These are phyloP conservation scores for Fonsecaea pugnacius DNA, from an alignment of 2,329 filamentous ascomycete species.

Conservation along the genomic window DNA sequence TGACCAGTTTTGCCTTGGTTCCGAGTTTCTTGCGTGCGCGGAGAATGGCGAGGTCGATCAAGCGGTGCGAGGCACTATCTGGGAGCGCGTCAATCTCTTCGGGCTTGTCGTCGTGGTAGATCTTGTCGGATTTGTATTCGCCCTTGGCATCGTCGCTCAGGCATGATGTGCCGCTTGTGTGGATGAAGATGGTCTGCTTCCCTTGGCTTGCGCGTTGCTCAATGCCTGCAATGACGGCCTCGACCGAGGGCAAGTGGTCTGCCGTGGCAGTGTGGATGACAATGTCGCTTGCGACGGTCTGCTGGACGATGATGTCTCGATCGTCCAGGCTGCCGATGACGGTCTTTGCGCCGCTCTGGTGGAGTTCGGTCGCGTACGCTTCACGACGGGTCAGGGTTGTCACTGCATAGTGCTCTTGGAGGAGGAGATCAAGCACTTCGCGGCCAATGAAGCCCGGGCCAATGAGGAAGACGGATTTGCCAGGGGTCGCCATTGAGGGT, in stretches of 20 bases:
- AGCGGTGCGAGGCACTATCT: conserved; percentile 51
- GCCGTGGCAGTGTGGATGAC: conserved; percentile 57
- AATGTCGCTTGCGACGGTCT: conserved; percentile 48
- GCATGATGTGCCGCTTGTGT: conserved; percentile 53
- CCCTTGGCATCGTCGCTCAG: conserved; percentile 47
- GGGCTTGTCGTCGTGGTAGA: conserved; percentile 51
- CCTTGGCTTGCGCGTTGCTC: conserved; percentile 45
- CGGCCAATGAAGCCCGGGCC: conserved; percentile 46
- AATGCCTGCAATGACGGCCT: conserved; percentile 53
- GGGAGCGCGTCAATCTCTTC: conserved; percentile 49
- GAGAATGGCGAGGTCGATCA: conserved; percentile 53
- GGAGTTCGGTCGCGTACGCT: conserved; percentile 25
- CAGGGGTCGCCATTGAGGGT: conserved; percentile 5
- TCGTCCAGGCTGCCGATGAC: conserved; percentile 52
- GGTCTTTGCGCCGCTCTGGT: conserved; percentile 45
- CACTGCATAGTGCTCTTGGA: conserved; percentile 49
- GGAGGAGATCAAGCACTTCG: conserved; percentile 52
- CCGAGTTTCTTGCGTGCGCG: conserved; percentile 44
- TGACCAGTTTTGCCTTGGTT: conserved; percentile 50
- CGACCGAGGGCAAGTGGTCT: conserved; percentile 52
- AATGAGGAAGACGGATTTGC: conserved; percentile 34
- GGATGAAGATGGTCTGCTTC: conserved; percentile 53
- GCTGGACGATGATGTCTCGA: conserved; percentile 45
- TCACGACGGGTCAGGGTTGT: conserved; percentile 41
- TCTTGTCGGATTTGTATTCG: conserved; percentile 43